These are phyloP conservation scores for Salix koriyanagi DNA, from an alignment of 345 rosid genomes.

Conservation along the genomic window DNA sequence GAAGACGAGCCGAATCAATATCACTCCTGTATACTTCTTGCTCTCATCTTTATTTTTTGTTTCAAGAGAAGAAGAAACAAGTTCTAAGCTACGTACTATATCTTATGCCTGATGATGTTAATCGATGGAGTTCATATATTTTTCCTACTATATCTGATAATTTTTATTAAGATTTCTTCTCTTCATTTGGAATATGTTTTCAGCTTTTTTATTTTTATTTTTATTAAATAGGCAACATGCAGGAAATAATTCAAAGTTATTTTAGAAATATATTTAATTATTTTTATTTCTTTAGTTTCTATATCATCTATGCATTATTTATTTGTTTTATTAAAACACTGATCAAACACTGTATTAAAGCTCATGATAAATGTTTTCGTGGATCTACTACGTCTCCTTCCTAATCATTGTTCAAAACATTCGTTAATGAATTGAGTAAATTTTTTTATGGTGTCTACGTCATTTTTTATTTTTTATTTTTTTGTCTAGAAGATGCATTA, in stretches of 20 bases:
- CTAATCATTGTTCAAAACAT: background rate
- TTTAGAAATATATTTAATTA: no score
- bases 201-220: background rate
- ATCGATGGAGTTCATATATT: background rate
- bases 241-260: no score
- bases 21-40: slow-evolving; percentile 40
- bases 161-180: background rate
- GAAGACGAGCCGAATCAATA: slow-evolving; percentile 46
- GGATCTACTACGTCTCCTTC: background rate
- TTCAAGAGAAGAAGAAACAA: background rate
- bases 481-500: background rate
- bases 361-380: no score
- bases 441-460: background rate
- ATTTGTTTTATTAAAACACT: no score
- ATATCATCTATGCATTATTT: no score
- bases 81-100: no score
- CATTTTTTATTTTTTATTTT: background rate
- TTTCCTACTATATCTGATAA: background rate
- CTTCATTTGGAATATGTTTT: background rate
- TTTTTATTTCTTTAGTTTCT: no score
- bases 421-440: background rate
- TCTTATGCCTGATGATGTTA: no score
- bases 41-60: background rate
- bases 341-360: no score
- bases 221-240: background rate